These are phyloP conservation scores for Ormosia emarginata DNA, from an alignment of 306 rosid species.

Conservation along the genomic window DNA sequence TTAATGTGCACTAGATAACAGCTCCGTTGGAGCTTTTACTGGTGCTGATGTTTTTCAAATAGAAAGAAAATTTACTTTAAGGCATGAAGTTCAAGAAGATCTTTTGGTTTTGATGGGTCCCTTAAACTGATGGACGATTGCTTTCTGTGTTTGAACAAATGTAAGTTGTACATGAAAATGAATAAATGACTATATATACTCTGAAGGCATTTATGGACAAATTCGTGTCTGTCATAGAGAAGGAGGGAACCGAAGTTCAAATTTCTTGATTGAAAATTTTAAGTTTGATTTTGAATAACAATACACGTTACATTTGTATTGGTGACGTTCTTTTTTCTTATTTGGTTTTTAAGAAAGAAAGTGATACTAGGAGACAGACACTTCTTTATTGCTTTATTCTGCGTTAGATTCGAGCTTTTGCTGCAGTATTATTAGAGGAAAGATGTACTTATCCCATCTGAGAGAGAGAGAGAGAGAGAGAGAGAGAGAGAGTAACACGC, in stretches of 20 bases:
- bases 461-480: slow-evolving; percentile 36
- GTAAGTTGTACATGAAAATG: not conserved
- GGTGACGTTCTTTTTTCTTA: slow-evolving; percentile 10
- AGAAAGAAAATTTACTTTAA: slow-evolving; percentile 52
- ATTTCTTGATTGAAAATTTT: slow-evolving; percentile 14
- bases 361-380: slow-evolving; percentile 40
- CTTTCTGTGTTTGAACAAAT: slow-evolving; percentile 3
- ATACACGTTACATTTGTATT: slow-evolving; percentile 17
- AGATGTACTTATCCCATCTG: slow-evolving; percentile 34
- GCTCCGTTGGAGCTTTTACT: slow-evolving; percentile 21
- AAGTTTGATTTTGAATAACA: slow-evolving; percentile 30
- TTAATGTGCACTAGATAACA: not conserved
- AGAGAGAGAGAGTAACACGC: slow-evolving; percentile 66
- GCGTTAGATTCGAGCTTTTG: slow-evolving; percentile 58
- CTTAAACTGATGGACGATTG: not conserved
- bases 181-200: not conserved
- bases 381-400: slow-evolving; percentile 71
- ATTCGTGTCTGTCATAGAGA: not conserved
- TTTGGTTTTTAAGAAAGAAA: not conserved
- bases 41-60: slow-evolving; percentile 17
- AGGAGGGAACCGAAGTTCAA: slow-evolving; percentile 42
- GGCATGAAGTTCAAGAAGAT: slow-evolving; percentile 39
- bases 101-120: slow-evolving; percentile 44
- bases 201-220: not conserved
- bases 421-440: slow-evolving; percentile 29